These are phyloP conservation scores for Yamagishiella unicocca DNA, from an alignment of 139 green algal species.

Conservation along the genomic window DNA sequence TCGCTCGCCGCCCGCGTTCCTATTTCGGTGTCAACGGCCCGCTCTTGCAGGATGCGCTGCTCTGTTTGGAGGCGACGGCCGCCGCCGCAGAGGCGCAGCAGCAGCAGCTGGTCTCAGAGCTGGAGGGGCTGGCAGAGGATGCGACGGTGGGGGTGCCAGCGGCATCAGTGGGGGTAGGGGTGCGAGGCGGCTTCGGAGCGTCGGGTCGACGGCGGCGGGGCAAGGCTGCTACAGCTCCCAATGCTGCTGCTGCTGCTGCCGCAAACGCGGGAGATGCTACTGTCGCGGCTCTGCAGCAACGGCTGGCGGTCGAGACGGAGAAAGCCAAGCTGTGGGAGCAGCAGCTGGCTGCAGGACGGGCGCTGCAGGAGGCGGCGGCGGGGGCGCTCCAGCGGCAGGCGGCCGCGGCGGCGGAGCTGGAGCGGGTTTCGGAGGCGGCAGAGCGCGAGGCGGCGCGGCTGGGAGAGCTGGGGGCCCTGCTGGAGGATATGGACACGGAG, in stretches of 20 bases:
- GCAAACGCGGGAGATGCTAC: background rate
- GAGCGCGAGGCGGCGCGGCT: background rate
- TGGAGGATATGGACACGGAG: conserved; percentile 9
- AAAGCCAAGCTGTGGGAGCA: background rate
- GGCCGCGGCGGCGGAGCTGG: background rate
- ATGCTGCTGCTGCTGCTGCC: background rate
- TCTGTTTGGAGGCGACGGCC: background rate
- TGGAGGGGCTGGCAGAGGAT: background rate
- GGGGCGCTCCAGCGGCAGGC: background rate
- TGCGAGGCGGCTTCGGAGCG: background rate
- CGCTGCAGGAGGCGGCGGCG: background rate
- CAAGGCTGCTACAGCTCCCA: background rate
- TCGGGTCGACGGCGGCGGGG: background rate
- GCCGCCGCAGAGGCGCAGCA: background rate
- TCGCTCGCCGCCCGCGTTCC: no score
- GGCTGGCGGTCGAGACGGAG: conserved; percentile 6
- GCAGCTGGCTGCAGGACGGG: background rate
- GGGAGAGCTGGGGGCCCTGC: background rate
- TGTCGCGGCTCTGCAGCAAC: conserved; percentile 22
- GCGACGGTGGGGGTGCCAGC: background rate
- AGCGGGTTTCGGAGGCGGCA: background rate
- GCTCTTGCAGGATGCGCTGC: background rate
- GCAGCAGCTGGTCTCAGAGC: background rate
- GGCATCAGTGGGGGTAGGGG: no score
- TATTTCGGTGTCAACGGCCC: no score